Percentiles rank a stretch among this genome's conserved stretches.
Conservation (phyloP, 495 filamentous ascomycete species). For the Clavariopsis aquatica region DNA sequence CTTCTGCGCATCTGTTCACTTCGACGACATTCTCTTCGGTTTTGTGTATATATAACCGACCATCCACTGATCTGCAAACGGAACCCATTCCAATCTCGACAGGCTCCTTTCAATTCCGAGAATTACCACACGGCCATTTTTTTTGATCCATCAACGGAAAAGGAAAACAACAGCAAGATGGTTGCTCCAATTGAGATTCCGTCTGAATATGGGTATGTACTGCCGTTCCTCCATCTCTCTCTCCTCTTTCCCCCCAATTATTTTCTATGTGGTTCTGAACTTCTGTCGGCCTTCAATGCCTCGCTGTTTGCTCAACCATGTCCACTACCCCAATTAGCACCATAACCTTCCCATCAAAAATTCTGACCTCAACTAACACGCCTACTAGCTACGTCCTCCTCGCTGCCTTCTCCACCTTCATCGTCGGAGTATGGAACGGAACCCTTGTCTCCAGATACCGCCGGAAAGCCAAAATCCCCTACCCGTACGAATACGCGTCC, state of each 20-base stretch:
- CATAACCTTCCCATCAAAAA: neutral
- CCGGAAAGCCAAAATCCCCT: slow-evolving; percentile 44
- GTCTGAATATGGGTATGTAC: slow-evolving; percentile 46
- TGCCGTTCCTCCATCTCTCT: too few species aligned
- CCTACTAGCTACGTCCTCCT: slow-evolving; percentile 44
- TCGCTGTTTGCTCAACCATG: neutral
- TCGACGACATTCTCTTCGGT: neutral
- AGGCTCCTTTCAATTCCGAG: neutral
- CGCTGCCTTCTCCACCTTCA: slow-evolving; percentile 40
- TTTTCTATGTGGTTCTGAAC: neutral
- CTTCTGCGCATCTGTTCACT: neutral
- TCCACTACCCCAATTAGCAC: neutral
- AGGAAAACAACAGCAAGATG: slow-evolving; percentile 16
- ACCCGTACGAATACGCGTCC: slow-evolving; percentile 43
- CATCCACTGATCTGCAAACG: neutral
- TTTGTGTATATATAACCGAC: neutral
- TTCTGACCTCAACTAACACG: neutral
- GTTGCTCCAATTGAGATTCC: slow-evolving; percentile 38
- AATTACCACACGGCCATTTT: too few species aligned
- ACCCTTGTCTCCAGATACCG: slow-evolving; percentile 43
- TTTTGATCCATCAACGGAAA: too few species aligned
- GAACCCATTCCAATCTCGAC: neutral
- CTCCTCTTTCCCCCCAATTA: too few species aligned
- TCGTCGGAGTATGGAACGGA: slow-evolving; percentile 44
- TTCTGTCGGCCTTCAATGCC: neutral